phyloP scores from a whole-genome alignment of 1,284 basidiomycete genomes.

The Rhodotorula sp. region DNA sequence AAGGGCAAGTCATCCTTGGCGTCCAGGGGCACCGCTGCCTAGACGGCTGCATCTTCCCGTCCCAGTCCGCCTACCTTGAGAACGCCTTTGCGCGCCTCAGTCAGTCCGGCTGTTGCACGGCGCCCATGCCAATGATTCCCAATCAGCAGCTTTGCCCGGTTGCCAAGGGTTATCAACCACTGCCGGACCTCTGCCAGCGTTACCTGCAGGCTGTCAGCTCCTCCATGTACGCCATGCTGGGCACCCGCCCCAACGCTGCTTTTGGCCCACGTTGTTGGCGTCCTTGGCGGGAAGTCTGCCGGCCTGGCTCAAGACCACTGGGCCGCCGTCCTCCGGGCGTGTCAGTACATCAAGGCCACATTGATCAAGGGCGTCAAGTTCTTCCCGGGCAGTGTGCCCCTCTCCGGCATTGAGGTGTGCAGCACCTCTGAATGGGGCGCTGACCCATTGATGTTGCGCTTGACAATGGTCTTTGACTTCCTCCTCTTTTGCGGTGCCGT shows the following conservation, averaged over 20 bases:
- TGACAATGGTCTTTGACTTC: slow-evolving; percentile 54
- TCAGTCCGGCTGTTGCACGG: slow-evolving; percentile 50
- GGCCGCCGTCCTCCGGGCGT: slow-evolving; percentile 46
- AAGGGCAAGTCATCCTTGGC: slow-evolving; percentile 49
- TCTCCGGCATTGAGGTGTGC: slow-evolving; percentile 17
- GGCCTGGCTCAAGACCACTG: slow-evolving; percentile 45
- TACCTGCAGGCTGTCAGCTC: slow-evolving; percentile 43
- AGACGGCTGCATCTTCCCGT: slow-evolving; percentile 47
- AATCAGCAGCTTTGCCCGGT: slow-evolving; percentile 20
- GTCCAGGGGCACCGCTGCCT: slow-evolving; percentile 49
- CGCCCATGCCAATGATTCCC: slow-evolving; percentile 39
- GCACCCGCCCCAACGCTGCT: slow-evolving; percentile 51
- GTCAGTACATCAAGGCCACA: slow-evolving; percentile 50
- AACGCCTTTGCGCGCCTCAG: slow-evolving; percentile 50
- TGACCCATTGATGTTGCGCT: slow-evolving; percentile 47
- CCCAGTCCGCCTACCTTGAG: slow-evolving; percentile 50
- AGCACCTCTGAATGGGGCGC: slow-evolving; percentile 25
- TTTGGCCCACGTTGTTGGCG: slow-evolving; percentile 47
- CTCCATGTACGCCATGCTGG: slow-evolving; percentile 49
- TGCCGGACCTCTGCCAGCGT: not conserved
- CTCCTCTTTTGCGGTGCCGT: slow-evolving; percentile 44
- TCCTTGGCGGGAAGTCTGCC: slow-evolving; percentile 47
- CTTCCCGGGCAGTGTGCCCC: slow-evolving; percentile 5
- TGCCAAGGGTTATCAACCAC: not conserved
- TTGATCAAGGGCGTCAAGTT: slow-evolving; percentile 37